Base-by-base conservation (phyloP, 139 green algal species). In the Coccomyxa sp. region DNA sequence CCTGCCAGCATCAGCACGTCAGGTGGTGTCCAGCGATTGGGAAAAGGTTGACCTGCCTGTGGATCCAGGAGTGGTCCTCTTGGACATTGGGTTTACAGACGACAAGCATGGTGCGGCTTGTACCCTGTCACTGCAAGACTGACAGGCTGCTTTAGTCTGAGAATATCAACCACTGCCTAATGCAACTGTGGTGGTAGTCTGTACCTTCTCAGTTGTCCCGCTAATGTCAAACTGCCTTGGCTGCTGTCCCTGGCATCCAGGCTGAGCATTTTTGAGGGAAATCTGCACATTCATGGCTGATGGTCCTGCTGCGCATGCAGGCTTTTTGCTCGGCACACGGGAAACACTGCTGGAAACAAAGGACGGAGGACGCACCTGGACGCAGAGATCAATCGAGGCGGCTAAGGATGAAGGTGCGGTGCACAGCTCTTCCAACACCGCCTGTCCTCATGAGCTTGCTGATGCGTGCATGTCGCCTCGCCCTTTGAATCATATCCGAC, bases 341-440 rank as follows among this genome's bases (percentile, higher is more conserved):
- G 95, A 99, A 78, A 99, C 96, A 0, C 89, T 99, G 68, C 89
- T 99, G 39, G 96, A 99, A 83, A 99, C 97, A 0, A 93, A 90
- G 68, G 95, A 99, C 77, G 95, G 95, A 44, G 97, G 97, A 10
- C 96, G 94, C 78, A 97, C 94, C 6, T 99, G 97, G 97, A 76
- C 86, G 44, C 86, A 87, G 12, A 87, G 92, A 69, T 86, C 76
- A 31, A 88, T 98, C 0, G 79, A 64, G 1, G 87, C 86, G 33
- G 85, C 86, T 2, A 74, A 79, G 70, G 82, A 98, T 37, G 94
- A 97, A 82, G 93, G 50, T 64, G 50, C 2, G 50, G n/a, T n/a
- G n/a, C n/a, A n/a, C n/a, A 88, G 64, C 90, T 94, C 75, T 91
- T 91, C 77, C 92, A 92, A 80, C 84, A 64, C 27, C 5, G 18